Evolutionary conservation across 306 rosid species (phyloP).

Genomic region (Prunus dulcis): DNA sequence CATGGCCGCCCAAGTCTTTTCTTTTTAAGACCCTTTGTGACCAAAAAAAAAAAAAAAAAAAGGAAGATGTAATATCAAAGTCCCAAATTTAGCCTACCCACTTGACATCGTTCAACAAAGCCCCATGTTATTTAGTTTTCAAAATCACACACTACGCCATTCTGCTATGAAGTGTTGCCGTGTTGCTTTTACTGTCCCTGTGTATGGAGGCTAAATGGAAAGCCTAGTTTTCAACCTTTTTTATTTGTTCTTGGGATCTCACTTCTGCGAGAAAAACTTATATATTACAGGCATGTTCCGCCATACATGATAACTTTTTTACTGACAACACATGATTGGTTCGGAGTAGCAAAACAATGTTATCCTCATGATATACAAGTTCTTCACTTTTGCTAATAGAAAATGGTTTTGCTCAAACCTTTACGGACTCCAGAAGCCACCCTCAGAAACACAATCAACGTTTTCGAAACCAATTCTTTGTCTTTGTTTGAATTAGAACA

Average conservation of each 20-base stretch:
- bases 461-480: background rate
- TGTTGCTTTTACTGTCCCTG: background rate
- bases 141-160: background rate
- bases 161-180: background rate
- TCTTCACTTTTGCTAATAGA: background rate
- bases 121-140: background rate
- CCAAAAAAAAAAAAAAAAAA: slow-evolving; percentile 4
- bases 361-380: no score
- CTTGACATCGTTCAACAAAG: background rate
- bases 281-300: no score
- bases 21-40: slow-evolving; percentile 20
- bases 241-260: background rate
- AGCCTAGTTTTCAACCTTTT: background rate
- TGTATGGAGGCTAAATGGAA: background rate
- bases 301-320: rapidly evolving
- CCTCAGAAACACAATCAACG: background rate
- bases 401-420: slow-evolving; percentile 11
- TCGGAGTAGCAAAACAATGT: no score
- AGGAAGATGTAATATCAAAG: slow-evolving; percentile 21
- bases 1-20: slow-evolving; percentile 26
- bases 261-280: no score
- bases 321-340: no score
- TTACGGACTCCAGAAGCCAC: background rate
- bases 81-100: slow-evolving; percentile 24
- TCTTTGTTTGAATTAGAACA: slow-evolving; percentile 27